Evolutionary conservation across 441 rosid species (phyloP).

Genomic region (Sinapis alba): DNA sequence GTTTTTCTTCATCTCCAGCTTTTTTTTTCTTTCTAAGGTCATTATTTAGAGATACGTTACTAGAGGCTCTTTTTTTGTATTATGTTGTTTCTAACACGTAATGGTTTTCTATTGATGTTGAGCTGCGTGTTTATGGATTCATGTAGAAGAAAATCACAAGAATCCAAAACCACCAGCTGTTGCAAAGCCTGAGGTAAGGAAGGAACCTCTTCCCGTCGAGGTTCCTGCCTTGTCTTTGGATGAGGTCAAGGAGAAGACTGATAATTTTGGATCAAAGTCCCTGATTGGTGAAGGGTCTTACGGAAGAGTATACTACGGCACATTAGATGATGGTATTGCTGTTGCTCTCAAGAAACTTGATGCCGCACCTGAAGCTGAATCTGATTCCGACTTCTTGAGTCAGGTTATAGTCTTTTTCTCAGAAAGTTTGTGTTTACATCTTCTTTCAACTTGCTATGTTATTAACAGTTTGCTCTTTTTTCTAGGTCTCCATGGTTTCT

Average conservation of each 20-base stretch:
- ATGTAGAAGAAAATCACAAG: conserved; percentile 52
- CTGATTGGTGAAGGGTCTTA: conserved; percentile 99
- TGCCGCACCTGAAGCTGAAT: conserved; percentile 74
- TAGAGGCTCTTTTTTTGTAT: not conserved
- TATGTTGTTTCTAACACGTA: not conserved
- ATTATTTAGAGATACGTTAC: too few species aligned
- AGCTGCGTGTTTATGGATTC: not conserved
- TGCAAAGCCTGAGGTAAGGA: conserved; percentile 64
- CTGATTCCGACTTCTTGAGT: conserved; percentile 78
- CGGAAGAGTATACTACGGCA: conserved; percentile 92
- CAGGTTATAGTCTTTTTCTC: conserved; percentile 56
- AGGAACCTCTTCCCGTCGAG: conserved; percentile 77
- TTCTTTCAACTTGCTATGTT: conserved; percentile 13
- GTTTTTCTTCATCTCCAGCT: not conserved
- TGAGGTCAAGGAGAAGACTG: conserved; percentile 91
- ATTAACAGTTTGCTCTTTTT: conserved; percentile 3
- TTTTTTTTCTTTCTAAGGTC: not conserved
- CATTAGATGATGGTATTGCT: conserved; percentile 63
- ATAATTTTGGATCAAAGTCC: conserved; percentile 88
- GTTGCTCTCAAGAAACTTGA: conserved; percentile 97
- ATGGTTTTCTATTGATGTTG: conserved; percentile 2
- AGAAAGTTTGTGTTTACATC: conserved; percentile 8
- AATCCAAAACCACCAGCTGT: conserved; percentile 57
- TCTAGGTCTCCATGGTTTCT: conserved; percentile 94
- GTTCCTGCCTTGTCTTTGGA: conserved; percentile 82